phyloP scores from a whole-genome alignment of 2,329 filamentous ascomycete species.

The Aureobasidium sp. region DNA sequence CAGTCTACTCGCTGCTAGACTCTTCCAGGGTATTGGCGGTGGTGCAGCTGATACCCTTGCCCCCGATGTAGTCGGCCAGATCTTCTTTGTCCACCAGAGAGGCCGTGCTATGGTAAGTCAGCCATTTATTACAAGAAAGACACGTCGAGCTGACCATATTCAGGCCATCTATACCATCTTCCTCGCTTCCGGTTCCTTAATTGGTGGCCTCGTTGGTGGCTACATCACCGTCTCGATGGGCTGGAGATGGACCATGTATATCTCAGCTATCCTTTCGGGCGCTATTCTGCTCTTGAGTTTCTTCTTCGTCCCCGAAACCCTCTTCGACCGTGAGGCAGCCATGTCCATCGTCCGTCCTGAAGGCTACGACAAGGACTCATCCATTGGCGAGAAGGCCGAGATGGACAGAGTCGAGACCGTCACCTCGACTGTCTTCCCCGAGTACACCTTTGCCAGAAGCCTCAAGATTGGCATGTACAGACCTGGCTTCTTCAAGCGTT shows the following conservation, averaged over 20 bases:
- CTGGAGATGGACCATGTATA: constrained; percentile 36
- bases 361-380: constrained; percentile 11
- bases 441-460: constrained; percentile 31
- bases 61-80: constrained; percentile 35
- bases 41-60: constrained; percentile 35
- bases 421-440: constrained; percentile 13
- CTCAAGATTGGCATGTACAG: constrained; percentile 32
- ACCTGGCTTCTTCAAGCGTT: constrained; percentile 29
- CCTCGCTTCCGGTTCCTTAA: constrained; percentile 31
- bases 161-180: constrained; percentile 37
- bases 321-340: constrained; percentile 30
- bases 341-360: constrained; percentile 20
- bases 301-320: constrained; percentile 35
- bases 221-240: constrained; percentile 34
- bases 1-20: constrained; percentile 32
- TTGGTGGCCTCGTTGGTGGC: constrained; percentile 35
- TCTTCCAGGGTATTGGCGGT: constrained; percentile 33
- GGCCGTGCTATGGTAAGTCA: constrained; percentile 12
- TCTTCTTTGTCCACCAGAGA: constrained; percentile 35
- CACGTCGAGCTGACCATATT: constrained; percentile 13
- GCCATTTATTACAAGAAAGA: constrained; percentile 19
- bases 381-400: constrained; percentile 21
- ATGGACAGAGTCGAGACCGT: constrained; percentile 21
- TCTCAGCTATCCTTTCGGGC: constrained; percentile 32
- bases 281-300: constrained; percentile 29